phyloP scores from a whole-genome alignment of 805 yeast genomes.

The Metschnikowia continentalis region DNA sequence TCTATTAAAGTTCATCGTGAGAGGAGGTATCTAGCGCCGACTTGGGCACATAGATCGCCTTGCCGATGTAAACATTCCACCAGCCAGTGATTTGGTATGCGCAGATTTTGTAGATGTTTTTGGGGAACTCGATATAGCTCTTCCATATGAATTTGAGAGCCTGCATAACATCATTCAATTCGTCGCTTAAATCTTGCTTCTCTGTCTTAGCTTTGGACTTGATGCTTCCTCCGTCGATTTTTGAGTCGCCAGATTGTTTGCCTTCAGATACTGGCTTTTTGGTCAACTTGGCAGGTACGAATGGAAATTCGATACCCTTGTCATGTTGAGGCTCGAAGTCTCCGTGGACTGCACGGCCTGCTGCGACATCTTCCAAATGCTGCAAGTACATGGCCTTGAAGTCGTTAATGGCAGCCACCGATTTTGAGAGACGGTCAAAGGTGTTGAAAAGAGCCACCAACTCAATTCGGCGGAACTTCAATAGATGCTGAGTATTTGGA shows the following conservation, averaged over 20 bases:
- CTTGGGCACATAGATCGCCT: slow-evolving; percentile 20
- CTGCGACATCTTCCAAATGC: slow-evolving; percentile 38
- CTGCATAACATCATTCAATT: slow-evolving; percentile 48
- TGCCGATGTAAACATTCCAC: slow-evolving; percentile 81
- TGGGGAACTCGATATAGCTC: slow-evolving; percentile 71
- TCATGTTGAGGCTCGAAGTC: slow-evolving; percentile 33
- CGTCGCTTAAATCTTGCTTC: slow-evolving; percentile 28
- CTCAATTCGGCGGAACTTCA: slow-evolving; percentile 71
- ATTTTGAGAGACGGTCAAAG: slow-evolving; percentile 85
- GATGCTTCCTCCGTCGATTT: slow-evolving; percentile 7
- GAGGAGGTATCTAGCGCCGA: slow-evolving; percentile 7
- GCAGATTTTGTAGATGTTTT: slow-evolving; percentile 47
- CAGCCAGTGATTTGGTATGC: slow-evolving; percentile 48
- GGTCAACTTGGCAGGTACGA: slow-evolving; percentile 5
- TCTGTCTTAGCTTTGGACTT: slow-evolving; percentile 5
- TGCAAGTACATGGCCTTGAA: slow-evolving; percentile 56
- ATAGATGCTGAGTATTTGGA: slow-evolving; percentile 48
- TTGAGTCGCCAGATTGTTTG: neutral
- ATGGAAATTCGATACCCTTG: slow-evolving; percentile 39
- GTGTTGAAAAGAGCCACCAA: slow-evolving; percentile 88
- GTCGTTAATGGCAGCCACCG: slow-evolving; percentile 66
- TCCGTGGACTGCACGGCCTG: slow-evolving; percentile 38
- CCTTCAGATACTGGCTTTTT: neutral
- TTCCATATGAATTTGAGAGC: slow-evolving; percentile 62
- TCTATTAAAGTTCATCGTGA: slow-evolving; percentile 16